A percentile compares a stretch with the other conserved stretches of the same genome.
Evolutionary conservation across 352 stramenopile genomes (phyloP).

Genomic region (Globisporangium sylvaticum): DNA sequence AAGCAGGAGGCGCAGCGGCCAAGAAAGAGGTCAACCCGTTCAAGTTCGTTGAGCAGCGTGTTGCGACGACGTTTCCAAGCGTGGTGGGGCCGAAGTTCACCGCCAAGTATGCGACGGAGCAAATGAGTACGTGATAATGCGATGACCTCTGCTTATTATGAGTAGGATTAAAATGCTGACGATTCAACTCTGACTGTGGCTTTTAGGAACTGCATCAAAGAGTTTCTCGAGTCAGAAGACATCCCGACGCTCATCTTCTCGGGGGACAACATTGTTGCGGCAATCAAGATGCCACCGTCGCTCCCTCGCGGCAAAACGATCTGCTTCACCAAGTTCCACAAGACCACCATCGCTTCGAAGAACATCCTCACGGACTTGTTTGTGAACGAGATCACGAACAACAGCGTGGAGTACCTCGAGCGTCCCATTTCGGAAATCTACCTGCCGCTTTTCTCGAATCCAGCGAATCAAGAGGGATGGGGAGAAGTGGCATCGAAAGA

Average conservation of each 20-base stretch:
- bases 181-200: not conserved
- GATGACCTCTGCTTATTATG: not conserved
- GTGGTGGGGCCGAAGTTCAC: conserved; percentile 70
- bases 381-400: conserved; percentile 83
- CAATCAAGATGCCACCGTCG: conserved; percentile 84
- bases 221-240: conserved; percentile 88
- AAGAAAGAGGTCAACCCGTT: conserved; percentile 75
- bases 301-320: conserved; percentile 89
- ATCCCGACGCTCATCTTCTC: conserved; percentile 87
- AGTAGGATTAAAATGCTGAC: not conserved
- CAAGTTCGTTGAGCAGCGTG: conserved; percentile 83
- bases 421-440: conserved; percentile 93
- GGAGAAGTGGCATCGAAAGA: conserved; percentile 95
- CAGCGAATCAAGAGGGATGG: conserved; percentile 93
- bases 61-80: conserved; percentile 60
- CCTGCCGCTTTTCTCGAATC: conserved; percentile 94
- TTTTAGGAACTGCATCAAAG: conserved; percentile 64
- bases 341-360: conserved; percentile 66
- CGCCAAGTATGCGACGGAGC: conserved; percentile 77
- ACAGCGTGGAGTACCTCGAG: conserved; percentile 94
- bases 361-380: conserved; percentile 88
- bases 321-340: conserved; percentile 90
- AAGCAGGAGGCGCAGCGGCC: conserved; percentile 24
- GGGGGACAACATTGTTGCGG: conserved; percentile 80
- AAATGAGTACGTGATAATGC: conserved; percentile 59